Percentiles rank a stretch among this genome's conserved stretches.
Evolutionary conservation across 495 filamentous ascomycete genomes (phyloP).

Genomic region (Penicillium crystallinum): DNA sequence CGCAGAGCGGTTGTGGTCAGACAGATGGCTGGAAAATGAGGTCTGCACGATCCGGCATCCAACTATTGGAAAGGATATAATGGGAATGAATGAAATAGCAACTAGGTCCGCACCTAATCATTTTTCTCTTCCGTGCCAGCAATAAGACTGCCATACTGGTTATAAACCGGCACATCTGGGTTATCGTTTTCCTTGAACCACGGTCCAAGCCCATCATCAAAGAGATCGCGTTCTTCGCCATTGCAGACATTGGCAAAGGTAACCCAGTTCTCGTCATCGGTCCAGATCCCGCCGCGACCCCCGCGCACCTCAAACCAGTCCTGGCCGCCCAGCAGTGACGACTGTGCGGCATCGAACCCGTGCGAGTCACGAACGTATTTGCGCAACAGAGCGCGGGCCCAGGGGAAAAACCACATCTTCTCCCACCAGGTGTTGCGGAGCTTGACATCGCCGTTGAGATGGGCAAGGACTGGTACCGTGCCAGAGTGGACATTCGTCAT

Average conservation of each 20-base stretch:
- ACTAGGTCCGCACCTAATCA: neutral
- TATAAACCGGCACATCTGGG: constrained; percentile 54
- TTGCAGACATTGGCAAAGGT: constrained; percentile 50
- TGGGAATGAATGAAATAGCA: neutral
- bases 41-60: neutral
- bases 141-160: constrained; percentile 37
- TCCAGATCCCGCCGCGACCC: constrained; percentile 57
- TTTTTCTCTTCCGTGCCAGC: constrained; percentile 31
- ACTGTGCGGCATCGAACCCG: constrained; percentile 39
- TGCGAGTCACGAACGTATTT: constrained; percentile 44
- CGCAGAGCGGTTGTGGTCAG: neutral
- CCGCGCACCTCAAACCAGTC: constrained; percentile 51
- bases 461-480: constrained; percentile 45
- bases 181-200: constrained; percentile 59
- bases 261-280: constrained; percentile 49
- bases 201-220: constrained; percentile 38
- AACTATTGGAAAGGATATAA: neutral
- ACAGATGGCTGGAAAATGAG: neutral
- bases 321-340: constrained; percentile 44
- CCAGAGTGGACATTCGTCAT: constrained; percentile 50
- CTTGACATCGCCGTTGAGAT: constrained; percentile 44
- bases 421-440: constrained; percentile 46
- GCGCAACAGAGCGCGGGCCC: constrained; percentile 47
- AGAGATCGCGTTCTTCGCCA: constrained; percentile 45
- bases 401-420: constrained; percentile 54